Percentiles rank a stretch among this genome's conserved stretches.
Evolutionary conservation across 1,284 basidiomycete genomes (phyloP).

Genomic region (Leccinum olivaceoglutinosum): DNA sequence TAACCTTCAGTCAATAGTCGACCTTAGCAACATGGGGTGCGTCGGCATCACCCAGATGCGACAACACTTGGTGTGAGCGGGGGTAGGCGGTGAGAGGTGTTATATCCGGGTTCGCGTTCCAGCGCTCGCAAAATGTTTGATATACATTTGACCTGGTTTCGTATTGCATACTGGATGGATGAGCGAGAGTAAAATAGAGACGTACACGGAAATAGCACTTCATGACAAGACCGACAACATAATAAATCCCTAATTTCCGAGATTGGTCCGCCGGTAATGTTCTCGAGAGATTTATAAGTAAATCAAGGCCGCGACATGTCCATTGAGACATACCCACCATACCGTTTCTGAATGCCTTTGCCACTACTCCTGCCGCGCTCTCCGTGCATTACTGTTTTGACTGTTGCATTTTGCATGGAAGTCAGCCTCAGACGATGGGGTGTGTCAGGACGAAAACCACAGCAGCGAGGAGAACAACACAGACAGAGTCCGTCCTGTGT

Average conservation of each 20-base stretch:
- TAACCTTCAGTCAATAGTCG: constrained; percentile 56
- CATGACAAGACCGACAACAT: constrained; percentile 86
- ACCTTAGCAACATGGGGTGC: constrained; percentile 7
- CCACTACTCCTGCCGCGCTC: too few relatives aligned
- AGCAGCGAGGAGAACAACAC: too few relatives aligned
- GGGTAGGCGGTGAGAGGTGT: constrained; percentile 77
- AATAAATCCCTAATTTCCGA: constrained; percentile 92
- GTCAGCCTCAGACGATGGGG: too few relatives aligned
- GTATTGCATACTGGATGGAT: neutral
- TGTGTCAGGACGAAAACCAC: too few relatives aligned
- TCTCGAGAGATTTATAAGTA: neutral
- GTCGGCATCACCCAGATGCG: constrained; percentile 10
- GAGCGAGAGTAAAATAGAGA: constrained; percentile 11
- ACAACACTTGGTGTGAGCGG: constrained; percentile 76
- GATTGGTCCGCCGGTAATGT: constrained; percentile 67
- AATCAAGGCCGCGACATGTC: too few relatives aligned
- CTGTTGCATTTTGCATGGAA: too few relatives aligned
- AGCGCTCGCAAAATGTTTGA: constrained; percentile 91
- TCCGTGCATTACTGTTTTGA: too few relatives aligned
- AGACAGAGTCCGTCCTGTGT: too few relatives aligned
- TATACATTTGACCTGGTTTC: constrained; percentile 78
- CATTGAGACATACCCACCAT: too few relatives aligned
- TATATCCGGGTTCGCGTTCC: constrained; percentile 75
- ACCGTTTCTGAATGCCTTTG: too few relatives aligned
- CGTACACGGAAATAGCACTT: constrained; percentile 92